Conservation (phyloP, 306 rosid genomes). For the Vigna trinervia region DNA sequence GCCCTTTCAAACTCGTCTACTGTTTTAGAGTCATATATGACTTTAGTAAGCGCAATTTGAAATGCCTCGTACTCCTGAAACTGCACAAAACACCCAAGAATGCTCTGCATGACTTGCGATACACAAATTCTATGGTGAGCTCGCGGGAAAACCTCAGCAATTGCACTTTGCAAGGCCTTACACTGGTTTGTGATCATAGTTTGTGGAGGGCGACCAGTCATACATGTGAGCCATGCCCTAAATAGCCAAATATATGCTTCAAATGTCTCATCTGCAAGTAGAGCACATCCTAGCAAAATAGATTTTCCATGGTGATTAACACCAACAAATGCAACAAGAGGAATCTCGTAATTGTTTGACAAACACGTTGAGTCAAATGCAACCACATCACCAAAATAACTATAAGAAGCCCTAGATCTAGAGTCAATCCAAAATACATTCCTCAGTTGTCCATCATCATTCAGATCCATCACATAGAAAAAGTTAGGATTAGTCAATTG, state of each 20-base stretch:
- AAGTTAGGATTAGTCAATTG: constrained; percentile 81
- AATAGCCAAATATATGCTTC: constrained; percentile 90
- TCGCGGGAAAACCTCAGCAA: constrained; percentile 91
- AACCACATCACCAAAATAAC: constrained; percentile 82
- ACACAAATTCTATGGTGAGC: constrained; percentile 80
- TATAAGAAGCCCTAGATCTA: constrained; percentile 83
- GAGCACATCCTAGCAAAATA: constrained; percentile 80
- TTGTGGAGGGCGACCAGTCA: constrained; percentile 96
- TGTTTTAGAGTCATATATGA: constrained; percentile 61
- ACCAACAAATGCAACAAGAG: constrained; percentile 81
- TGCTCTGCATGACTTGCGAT: constrained; percentile 69
- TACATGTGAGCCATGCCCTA: constrained; percentile 95
- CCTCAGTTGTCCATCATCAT: constrained; percentile 82
- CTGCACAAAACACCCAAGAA: constrained; percentile 66
- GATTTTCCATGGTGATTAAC: constrained; percentile 89
- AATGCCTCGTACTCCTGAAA: constrained; percentile 72
- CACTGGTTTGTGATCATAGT: constrained; percentile 76
- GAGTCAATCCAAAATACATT: constrained; percentile 94
- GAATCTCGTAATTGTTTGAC: constrained; percentile 79
- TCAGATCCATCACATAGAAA: constrained; percentile 86
- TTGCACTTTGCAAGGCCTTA: constrained; percentile 74
- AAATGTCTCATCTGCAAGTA: constrained; percentile 80
- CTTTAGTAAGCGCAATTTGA: constrained; percentile 62
- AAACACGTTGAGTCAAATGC: constrained; percentile 79
- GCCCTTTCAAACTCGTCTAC: constrained; percentile 86